Evolutionary conservation across 2,329 filamentous ascomycete genomes (phyloP).

Genomic region (Monilinia polystroma): DNA sequence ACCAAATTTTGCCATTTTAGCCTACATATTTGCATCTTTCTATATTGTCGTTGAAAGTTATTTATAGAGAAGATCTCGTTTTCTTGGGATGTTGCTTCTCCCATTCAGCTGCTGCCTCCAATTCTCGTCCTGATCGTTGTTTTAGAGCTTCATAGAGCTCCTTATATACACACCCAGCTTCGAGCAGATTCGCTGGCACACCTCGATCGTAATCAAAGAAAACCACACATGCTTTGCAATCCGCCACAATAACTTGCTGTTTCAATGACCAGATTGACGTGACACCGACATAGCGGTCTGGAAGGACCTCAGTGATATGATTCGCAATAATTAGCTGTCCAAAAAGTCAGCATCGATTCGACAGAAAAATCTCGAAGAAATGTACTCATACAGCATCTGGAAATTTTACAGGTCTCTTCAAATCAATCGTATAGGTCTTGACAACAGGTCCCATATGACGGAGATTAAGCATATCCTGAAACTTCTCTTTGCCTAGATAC

Average conservation of each 20-base stretch:
- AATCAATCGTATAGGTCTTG: constrained; percentile 1
- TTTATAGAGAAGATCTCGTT: neutral
- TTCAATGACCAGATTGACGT: constrained; percentile 8
- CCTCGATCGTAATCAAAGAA: constrained; percentile 10
- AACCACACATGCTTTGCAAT: neutral
- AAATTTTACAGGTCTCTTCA: constrained; percentile 13
- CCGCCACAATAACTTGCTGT: constrained; percentile 15
- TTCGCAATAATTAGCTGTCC: constrained; percentile 12
- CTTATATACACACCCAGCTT: neutral
- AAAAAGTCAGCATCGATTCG: neutral
- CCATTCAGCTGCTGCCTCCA: constrained; percentile 1
- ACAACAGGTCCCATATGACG: constrained; percentile 1
- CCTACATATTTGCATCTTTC: neutral
- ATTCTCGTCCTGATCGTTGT: constrained; percentile 3
- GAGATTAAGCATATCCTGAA: constrained; percentile 5
- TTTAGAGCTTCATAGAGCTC: constrained; percentile 16
- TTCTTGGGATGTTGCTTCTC: constrained; percentile 12
- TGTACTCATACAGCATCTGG: constrained; percentile 10
- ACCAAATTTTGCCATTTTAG: neutral
- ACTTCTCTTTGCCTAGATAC: constrained; percentile 15
- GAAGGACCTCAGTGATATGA: constrained; percentile 8
- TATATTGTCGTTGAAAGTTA: neutral
- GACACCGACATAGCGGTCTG: constrained; percentile 15
- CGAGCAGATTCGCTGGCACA: constrained; percentile 12
- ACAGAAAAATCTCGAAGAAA: neutral